phyloP scores from a whole-genome alignment of 2,329 filamentous ascomycete species.

The Beauveria asiatica region DNA sequence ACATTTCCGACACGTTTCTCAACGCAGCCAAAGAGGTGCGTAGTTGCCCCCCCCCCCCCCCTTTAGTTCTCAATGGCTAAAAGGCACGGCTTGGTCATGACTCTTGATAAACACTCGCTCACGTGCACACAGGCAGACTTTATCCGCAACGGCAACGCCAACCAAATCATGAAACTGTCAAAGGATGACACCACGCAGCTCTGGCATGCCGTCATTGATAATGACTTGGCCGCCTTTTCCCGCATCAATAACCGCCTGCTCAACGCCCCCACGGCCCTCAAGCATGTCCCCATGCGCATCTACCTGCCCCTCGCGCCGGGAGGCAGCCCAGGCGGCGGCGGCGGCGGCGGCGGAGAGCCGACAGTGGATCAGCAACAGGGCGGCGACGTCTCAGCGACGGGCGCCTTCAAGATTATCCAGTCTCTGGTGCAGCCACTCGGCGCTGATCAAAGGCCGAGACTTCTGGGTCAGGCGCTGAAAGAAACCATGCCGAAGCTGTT shows the following conservation, averaged over 20 bases:
- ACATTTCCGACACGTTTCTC: conserved; percentile 54
- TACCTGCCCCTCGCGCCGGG: conserved; percentile 68
- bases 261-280: conserved; percentile 63
- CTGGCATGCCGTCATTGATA: conserved; percentile 72
- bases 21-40: conserved; percentile 55
- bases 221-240: conserved; percentile 65
- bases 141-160: conserved; percentile 76
- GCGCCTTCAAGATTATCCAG: conserved; percentile 66
- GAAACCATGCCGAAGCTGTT: conserved; percentile 71
- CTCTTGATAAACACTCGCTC: neutral
- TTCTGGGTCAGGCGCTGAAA: conserved; percentile 69
- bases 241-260: conserved; percentile 70
- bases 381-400: conserved; percentile 24
- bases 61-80: neutral
- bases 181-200: conserved; percentile 75
- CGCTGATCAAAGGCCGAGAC: conserved; percentile 32
- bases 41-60: neutral
- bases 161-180: conserved; percentile 81
- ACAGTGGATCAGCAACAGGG: neutral
- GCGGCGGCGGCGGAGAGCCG: neutral
- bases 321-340: conserved; percentile 26
- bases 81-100: too few species aligned
- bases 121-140: conserved; percentile 60
- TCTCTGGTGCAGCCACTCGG: conserved; percentile 52
- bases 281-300: conserved; percentile 77